Evolutionary conservation across 768 basidiomycete species (phyloP).

Genomic region (Mycena sanguinolenta): DNA sequence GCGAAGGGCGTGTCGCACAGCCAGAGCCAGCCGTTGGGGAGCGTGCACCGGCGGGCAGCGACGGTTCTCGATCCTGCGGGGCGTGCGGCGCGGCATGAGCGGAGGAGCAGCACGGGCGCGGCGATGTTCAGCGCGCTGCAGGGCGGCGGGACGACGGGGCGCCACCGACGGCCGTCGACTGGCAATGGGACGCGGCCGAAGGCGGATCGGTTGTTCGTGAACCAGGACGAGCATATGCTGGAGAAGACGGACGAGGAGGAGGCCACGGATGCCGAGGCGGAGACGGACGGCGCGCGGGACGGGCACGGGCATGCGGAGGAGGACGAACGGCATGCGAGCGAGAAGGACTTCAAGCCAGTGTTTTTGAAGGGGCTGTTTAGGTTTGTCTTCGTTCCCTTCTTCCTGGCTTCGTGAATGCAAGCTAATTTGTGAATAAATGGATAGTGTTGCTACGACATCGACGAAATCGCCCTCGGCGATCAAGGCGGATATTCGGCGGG

Average conservation of each 20-base stretch:
- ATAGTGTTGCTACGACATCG: slow-evolving; percentile 91
- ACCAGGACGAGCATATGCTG: slow-evolving; percentile 26
- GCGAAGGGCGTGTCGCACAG: slow-evolving; percentile 51
- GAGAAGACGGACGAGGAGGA: slow-evolving; percentile 53
- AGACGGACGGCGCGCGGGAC: slow-evolving; percentile 49
- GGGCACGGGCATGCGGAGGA: slow-evolving; percentile 62
- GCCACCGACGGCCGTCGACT: slow-evolving; percentile 80
- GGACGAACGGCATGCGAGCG: slow-evolving; percentile 62
- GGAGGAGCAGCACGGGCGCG: slow-evolving; percentile 83
- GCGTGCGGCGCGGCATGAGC: slow-evolving; percentile 73
- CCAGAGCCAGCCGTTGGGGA: slow-evolving; percentile 56
- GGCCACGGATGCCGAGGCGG: slow-evolving; percentile 58
- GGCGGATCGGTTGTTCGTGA: slow-evolving; percentile 52
- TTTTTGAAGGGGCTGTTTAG: slow-evolving; percentile 97
- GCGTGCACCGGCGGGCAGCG: slow-evolving; percentile 79
- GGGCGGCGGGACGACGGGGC: slow-evolving; percentile 69
- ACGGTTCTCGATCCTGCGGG: slow-evolving; percentile 82
- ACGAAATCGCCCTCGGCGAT: slow-evolving; percentile 87
- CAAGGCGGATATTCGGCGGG: slow-evolving; percentile 86
- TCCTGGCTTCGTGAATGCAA: slow-evolving; percentile 6
- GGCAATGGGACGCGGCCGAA: slow-evolving; percentile 56
- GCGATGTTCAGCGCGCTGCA: slow-evolving; percentile 54
- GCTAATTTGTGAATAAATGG: too few relatives aligned
- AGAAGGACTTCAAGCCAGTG: slow-evolving; percentile 92
- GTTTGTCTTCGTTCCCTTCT: slow-evolving; percentile 53